Evolutionary conservation across 78 protist genomes (phyloP).

Genomic region (Dictyostelium intermedium): DNA sequence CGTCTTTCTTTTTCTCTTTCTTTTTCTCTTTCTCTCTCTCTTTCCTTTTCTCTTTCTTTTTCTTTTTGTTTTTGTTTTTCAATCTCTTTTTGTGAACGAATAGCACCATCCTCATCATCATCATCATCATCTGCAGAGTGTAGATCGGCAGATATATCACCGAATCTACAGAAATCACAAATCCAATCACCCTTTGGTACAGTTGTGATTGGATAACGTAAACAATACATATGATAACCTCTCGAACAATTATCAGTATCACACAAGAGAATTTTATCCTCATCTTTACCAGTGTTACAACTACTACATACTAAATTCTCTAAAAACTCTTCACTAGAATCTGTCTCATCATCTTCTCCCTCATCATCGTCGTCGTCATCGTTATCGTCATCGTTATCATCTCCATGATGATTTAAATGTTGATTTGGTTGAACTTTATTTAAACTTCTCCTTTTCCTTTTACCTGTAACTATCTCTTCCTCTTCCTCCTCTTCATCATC

Average conservation of each 20-base stretch:
- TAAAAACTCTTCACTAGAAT: conserved; percentile 13
- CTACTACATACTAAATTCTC: conserved; percentile 31
- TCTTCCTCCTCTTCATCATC: not conserved
- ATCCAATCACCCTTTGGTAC: conserved; percentile 76
- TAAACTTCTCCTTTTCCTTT: not conserved
- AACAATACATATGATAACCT: conserved; percentile 79
- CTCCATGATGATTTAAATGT: not conserved
- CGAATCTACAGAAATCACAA: conserved; percentile 61
- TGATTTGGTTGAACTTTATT: conserved; percentile 10
- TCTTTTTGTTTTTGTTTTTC: not conserved
- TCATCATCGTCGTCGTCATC: not conserved
- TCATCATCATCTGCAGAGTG: conserved; percentile 8
- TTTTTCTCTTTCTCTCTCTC: not conserved
- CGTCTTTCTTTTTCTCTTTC: not conserved
- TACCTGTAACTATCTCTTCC: not conserved
- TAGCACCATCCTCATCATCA: conserved; percentile 48
- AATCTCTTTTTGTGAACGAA: not conserved
- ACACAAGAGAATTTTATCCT: conserved; percentile 68
- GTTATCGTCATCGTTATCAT: not conserved
- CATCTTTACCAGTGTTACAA: conserved; percentile 65
- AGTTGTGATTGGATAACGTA: not conserved
- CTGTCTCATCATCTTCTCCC: not conserved
- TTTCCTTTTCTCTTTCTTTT: not conserved
- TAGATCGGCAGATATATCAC: conserved; percentile 10
- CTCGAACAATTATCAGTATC: conserved; percentile 60